These are phyloP conservation scores for Jatropha curcas DNA, from an alignment of 345 rosid species.

Conservation along the genomic window DNA sequence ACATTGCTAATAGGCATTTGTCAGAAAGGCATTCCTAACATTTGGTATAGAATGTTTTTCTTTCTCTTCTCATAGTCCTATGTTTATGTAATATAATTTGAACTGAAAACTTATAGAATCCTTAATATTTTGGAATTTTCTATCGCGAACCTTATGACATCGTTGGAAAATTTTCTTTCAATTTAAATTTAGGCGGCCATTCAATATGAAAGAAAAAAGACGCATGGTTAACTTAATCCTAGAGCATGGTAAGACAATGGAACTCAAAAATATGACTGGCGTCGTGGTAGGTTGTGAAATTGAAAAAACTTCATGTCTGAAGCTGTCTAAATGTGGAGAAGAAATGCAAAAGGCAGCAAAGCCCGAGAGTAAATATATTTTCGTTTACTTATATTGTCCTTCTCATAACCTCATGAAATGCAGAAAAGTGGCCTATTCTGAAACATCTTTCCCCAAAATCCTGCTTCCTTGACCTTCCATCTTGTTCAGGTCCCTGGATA, in stretches of 20 bases:
- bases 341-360: conserved; percentile 45
- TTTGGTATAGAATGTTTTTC: not conserved
- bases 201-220: conserved; percentile 77
- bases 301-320: conserved; percentile 47
- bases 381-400: not conserved
- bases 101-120: not conserved
- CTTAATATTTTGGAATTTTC: not conserved
- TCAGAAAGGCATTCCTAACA: not conserved
- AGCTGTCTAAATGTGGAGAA: conserved; percentile 51
- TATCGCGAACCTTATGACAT: not conserved
- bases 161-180: not conserved
- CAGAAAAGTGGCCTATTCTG: not conserved
- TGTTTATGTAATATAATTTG: not conserved
- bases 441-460: not conserved
- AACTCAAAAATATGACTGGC: conserved; percentile 59
- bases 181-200: conserved; percentile 58
- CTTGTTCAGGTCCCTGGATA: conserved; percentile 40
- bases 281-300: conserved; percentile 46
- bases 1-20: too few relatives aligned
- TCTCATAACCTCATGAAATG: not conserved
- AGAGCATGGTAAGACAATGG: conserved; percentile 53
- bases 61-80: not conserved
- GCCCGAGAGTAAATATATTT: conserved; percentile 44
- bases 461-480: not conserved
- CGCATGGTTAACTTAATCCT: conserved; percentile 56